Evolutionary conservation across 148 eudicot species (phyloP).

Genomic region (Pharnaceum exiguum): DNA sequence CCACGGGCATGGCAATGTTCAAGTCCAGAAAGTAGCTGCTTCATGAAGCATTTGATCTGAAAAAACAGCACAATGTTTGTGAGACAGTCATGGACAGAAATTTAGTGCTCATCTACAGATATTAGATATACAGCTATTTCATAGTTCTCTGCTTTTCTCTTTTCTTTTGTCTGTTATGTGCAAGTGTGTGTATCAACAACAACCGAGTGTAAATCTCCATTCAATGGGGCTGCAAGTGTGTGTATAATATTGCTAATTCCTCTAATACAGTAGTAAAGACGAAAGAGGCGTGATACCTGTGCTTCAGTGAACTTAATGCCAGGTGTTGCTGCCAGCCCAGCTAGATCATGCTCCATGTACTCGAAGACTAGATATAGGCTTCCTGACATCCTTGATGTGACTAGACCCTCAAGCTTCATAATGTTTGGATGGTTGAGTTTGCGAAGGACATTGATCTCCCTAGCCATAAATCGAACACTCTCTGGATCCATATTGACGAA

Average conservation of each 20-base stretch:
- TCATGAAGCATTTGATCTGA: slow-evolving; percentile 76
- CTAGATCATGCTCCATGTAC: slow-evolving; percentile 91
- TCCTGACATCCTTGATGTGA: slow-evolving; percentile 72
- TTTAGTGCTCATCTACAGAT: too few relatives aligned
- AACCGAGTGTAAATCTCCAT: too few relatives aligned
- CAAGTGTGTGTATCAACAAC: too few relatives aligned
- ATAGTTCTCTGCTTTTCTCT: too few relatives aligned
- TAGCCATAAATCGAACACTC: slow-evolving; percentile 93
- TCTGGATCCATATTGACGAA: slow-evolving; percentile 90
- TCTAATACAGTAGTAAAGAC: too few relatives aligned
- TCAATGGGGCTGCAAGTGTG: too few relatives aligned
- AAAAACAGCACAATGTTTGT: slow-evolving; percentile 8
- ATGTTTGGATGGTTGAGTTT: slow-evolving; percentile 82
- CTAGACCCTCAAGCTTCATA: slow-evolving; percentile 78
- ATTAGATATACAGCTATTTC: too few relatives aligned
- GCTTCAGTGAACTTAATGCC: slow-evolving; percentile 58
- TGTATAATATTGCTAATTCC: too few relatives aligned
- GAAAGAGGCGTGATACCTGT: slow-evolving; percentile 54
- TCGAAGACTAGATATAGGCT: slow-evolving; percentile 90
- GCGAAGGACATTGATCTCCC: slow-evolving; percentile 74
- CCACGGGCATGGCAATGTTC: slow-evolving; percentile 83
- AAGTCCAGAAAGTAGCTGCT: slow-evolving; percentile 66
- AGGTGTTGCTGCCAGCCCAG: slow-evolving; percentile 67
- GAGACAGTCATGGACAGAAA: not conserved
- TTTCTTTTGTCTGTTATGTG: too few relatives aligned